Conservation (phyloP, 2,329 filamentous ascomycete species). For the Xylariaceae sp. region DNA sequence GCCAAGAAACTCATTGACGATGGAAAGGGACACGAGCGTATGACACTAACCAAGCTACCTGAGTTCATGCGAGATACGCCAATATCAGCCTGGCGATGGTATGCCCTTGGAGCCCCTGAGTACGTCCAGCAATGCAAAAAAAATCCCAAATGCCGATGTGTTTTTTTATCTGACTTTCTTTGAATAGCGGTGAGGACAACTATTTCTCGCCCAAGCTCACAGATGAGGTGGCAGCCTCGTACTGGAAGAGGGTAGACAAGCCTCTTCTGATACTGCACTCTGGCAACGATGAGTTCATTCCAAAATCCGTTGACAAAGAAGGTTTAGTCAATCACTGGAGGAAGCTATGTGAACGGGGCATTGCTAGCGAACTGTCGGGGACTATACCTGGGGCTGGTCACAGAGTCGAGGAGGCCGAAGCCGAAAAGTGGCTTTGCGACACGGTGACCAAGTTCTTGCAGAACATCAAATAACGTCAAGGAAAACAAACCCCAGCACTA, state of each 20-base stretch:
- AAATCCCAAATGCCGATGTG: not conserved
- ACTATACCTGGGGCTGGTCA: conserved; percentile 61
- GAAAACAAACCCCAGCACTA: not conserved
- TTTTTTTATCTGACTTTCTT: not conserved
- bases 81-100: conserved; percentile 60
- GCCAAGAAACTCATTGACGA: conserved; percentile 62
- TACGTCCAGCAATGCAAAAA: conserved; percentile 43
- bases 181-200: conserved; percentile 74
- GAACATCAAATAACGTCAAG: conserved; percentile 20
- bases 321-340: conserved; percentile 65
- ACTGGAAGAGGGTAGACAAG: conserved; percentile 70
- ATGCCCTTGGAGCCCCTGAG: conserved; percentile 58
- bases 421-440: conserved; percentile 57
- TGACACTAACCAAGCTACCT: conserved; percentile 57
- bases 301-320: conserved; percentile 62
- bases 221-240: conserved; percentile 59
- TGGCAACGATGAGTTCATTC: conserved; percentile 70
- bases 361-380: conserved; percentile 58
- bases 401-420: conserved; percentile 53
- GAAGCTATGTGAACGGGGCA: conserved; percentile 48
- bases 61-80: conserved; percentile 49
- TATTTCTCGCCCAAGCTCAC: conserved; percentile 83
- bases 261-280: conserved; percentile 71
- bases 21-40: conserved; percentile 60
- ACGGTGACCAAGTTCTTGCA: conserved; percentile 56